phyloP scores from a whole-genome alignment of 2,329 filamentous ascomycete species.

The Keithomyces neogunnii region DNA sequence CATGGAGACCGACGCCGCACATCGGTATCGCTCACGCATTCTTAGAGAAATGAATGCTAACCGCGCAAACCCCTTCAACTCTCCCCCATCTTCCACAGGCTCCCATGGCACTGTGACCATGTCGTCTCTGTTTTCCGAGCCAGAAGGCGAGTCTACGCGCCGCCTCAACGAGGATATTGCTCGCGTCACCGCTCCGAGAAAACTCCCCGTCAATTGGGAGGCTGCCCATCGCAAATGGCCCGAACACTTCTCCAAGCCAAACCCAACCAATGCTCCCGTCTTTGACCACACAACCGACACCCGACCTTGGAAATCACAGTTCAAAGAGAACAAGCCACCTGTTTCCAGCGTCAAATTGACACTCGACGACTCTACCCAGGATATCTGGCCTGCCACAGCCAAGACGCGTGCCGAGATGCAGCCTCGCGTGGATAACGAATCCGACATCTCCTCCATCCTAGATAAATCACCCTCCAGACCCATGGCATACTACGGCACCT shows the following conservation, averaged over 20 bases:
- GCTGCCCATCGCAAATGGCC: conserved; percentile 43
- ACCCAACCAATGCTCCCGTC: conserved; percentile 17
- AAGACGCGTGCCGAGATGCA: conserved; percentile 43
- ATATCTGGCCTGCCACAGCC: conserved; percentile 30
- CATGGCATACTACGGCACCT: conserved; percentile 15
- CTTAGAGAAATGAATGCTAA: conserved; percentile 44
- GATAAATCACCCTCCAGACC: conserved; percentile 28
- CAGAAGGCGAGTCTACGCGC: conserved; percentile 46
- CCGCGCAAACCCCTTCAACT: conserved; percentile 49
- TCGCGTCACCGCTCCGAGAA: conserved; percentile 30
- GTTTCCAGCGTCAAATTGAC: conserved; percentile 21
- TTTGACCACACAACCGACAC: conserved; percentile 25
- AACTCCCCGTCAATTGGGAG: conserved; percentile 34
- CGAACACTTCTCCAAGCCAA: conserved; percentile 38
- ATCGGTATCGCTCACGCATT: conserved; percentile 37
- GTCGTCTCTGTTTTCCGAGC: conserved; percentile 44
- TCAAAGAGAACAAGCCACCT: conserved; percentile 39
- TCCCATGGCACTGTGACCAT: conserved; percentile 48
- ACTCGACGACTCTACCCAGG: conserved; percentile 32
- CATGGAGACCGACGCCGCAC: conserved; percentile 34
- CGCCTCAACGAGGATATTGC: conserved; percentile 41
- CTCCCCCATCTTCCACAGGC: conserved; percentile 48
- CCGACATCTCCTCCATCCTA: conserved; percentile 38
- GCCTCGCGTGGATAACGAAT: conserved; percentile 43
- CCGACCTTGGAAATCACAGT: conserved; percentile 25